These are phyloP conservation scores for Serendipita sp. DNA, from an alignment of 768 basidiomycete genomes.

Conservation along the genomic window DNA sequence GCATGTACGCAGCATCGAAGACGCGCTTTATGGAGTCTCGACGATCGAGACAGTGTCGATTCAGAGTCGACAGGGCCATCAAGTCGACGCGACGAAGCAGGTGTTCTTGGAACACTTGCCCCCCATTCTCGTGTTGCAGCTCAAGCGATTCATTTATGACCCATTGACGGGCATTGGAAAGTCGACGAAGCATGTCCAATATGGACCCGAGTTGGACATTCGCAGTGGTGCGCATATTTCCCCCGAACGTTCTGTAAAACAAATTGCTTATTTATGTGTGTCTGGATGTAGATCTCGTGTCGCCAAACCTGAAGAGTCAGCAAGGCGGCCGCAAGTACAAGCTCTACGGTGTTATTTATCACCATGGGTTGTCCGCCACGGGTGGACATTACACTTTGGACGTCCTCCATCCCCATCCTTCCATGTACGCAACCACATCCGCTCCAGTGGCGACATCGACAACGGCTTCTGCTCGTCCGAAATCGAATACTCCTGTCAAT, in stretches of 20 bases:
- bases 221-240: constrained; percentile 35
- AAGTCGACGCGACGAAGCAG: constrained; percentile 56
- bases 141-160: constrained; percentile 87
- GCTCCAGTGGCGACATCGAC: no score
- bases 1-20: constrained; percentile 58
- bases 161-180: constrained; percentile 64
- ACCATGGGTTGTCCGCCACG: constrained; percentile 78
- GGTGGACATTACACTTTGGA: constrained; percentile 95
- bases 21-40: constrained; percentile 65
- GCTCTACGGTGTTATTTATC: constrained; percentile 63
- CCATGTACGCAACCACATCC: constrained; percentile 15
- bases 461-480: neutral
- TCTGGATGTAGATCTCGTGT: constrained; percentile 38
- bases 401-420: constrained; percentile 50
- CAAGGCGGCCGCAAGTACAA: constrained; percentile 44
- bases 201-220: constrained; percentile 63
- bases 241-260: neutral
- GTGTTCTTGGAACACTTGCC: constrained; percentile 71
- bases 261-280: neutral
- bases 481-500: neutral
- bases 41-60: constrained; percentile 70
- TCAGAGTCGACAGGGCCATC: constrained; percentile 32
- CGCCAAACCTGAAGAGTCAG: constrained; percentile 29
- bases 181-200: constrained; percentile 63
- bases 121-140: constrained; percentile 67